Evolutionary conservation across 805 yeast genomes (phyloP), one percentile per base, ranked within the genome.

Genomic region (Ogataea siamensis): DNA sequence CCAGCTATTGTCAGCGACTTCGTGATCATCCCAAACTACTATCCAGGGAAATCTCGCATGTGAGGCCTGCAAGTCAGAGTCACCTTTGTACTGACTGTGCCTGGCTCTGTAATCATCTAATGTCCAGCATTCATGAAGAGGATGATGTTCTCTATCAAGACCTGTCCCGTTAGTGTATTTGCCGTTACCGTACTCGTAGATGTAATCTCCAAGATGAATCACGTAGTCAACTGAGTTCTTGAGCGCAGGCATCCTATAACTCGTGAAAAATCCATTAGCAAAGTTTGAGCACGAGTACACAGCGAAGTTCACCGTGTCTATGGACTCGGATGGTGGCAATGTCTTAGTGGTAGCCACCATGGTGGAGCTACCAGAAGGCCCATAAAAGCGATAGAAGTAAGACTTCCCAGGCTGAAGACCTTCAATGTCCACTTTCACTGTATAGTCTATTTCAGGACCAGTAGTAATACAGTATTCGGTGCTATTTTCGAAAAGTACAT

Each of bases 11-110:
- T 53, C 56, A 3, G 55, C 46, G 11, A 54, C 56, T 32, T 54
- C 58, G 40, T 54, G 58, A 32, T 54, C 58, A 33, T 54, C 58
- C 58, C 57, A 54, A 7, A 51, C 57, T 2, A 49, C 24, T 8
- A 54, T 46, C 57, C 55, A 54, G 2, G 57, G 55, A 28, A 40
- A 49, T 18, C 23, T 23, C 4, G 52, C 41, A 34, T 54, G 57
- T 10, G 57, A 53, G 1, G 34, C 28, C 26, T 50, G 54, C 5
- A 53, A 35, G 37, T 53, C 54, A 11, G 27, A 10, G 28, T 54
- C 57, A n/a, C 25, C 12, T 28, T 53, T 35, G 37, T 53, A 54
- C 5, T 43, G 44, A 3, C 37, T 47, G 37, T 52, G 49, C n/a
- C 57, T 35, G 9, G n/a, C 14, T 31, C 57, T 38, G 37, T 54